Evolutionary conservation across 441 rosid species (phyloP), one percentile per base, ranked within the genome.

Genomic region (Aleurites moluccanus): DNA sequence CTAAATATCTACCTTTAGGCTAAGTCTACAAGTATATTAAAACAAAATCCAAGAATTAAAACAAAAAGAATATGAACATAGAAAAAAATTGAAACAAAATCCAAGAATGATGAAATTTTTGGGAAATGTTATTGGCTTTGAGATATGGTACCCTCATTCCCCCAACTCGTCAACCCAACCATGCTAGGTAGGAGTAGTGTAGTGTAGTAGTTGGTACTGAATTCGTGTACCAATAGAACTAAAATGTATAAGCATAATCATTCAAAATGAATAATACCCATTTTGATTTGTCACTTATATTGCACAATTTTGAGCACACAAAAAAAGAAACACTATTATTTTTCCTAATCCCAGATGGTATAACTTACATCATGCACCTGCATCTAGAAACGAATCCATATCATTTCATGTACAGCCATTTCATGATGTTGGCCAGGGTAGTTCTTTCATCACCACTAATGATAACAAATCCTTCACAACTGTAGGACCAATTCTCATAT

Each of bases 361-460:
- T 66, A 66, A 13, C 35, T 5, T 47, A 27, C 70, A 67, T 35
- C 57, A 67, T 28, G 42, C 65, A 62, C 20, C 64, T 60, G 4
- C 35, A 61, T 44, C 8, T 53, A 27, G 44, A 49, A 68, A 68
- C 40, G 30, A 68, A 69, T 53, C 38, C 56, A 44, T 45, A 44
- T 66, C 21, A 23, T 47, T 44, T 47, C 38, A 25, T 45, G 56
- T 15, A 25, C 38, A 15, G 33, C 6, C 52, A 40, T 23, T 42
- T 44, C n/a, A 66, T 66, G 9, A 66, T 66, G 55, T 21, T 23
- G 70, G 67, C 13, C 16, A 56, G 8, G 73, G 33, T 14, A 56
- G 56, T 55, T 56, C 25, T 20, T n/a, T 67, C 65, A 70, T 70
- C 20, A 70, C 55, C 50, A 70, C 10, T 40, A 70, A 50, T 69